Conservation (phyloP, 176 grass and related monocot species). For the Carex myosuroides region DNA sequence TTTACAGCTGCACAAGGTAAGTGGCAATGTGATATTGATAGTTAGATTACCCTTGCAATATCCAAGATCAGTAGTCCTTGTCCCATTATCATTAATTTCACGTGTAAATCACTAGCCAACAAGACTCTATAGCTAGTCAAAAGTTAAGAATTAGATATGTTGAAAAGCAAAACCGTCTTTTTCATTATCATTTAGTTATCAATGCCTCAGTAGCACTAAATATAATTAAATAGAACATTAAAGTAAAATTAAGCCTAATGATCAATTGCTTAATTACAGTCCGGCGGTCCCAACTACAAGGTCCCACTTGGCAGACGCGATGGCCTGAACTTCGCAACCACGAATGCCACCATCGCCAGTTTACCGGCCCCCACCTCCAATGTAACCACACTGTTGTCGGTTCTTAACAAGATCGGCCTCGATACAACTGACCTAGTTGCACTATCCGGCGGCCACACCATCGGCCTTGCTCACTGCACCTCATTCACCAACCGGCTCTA, state of each 20-base stretch:
- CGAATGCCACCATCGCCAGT: fast-evolving
- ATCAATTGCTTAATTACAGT: conserved; percentile 11
- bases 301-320: conserved; percentile 52
- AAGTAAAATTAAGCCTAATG: not conserved
- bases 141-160: not conserved
- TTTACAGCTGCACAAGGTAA: not conserved
- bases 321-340: not conserved
- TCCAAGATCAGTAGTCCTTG: not conserved
- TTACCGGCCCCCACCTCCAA: conserved; percentile 31
- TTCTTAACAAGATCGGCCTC: conserved; percentile 32
- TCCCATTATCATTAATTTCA: not conserved
- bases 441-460: conserved; percentile 65
- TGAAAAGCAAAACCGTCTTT: not conserved
- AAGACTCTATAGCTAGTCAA: not conserved
- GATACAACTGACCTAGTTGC: conserved; percentile 45
- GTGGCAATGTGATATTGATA: not conserved
- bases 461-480: conserved; percentile 45
- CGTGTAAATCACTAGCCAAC: not conserved
- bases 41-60: not conserved
- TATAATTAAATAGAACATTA: not conserved
- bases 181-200: not conserved
- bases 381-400: not conserved
- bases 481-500: conserved; percentile 40
- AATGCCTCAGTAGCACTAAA: not conserved
- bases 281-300: conserved; percentile 40